A percentile compares a stretch with the other conserved stretches of the same genome.
Evolutionary conservation across 176 grass and related monocot species (phyloP).

Genomic region (Melocanna baccifera): DNA sequence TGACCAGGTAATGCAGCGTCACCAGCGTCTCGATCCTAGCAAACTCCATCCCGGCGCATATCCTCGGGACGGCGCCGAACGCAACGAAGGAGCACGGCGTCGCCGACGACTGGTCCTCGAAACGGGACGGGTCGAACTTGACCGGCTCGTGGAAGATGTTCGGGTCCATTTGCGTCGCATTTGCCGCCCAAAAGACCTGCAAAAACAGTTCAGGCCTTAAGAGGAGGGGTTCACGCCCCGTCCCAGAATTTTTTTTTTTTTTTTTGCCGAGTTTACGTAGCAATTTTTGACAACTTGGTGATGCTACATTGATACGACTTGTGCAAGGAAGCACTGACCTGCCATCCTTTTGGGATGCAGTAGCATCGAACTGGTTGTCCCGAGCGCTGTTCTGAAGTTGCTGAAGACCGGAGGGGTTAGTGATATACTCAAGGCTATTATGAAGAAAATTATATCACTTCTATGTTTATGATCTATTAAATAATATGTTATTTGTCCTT

Average conservation of each 20-base stretch:
- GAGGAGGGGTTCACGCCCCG: too few relatives aligned
- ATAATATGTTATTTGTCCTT: too few relatives aligned
- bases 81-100: slow-evolving; percentile 46
- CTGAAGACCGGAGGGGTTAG: too few relatives aligned
- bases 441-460: too few relatives aligned
- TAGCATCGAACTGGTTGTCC: slow-evolving; percentile 48
- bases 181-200: slow-evolving; percentile 44
- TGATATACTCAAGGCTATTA: too few relatives aligned
- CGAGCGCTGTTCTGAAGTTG: slow-evolving; percentile 25
- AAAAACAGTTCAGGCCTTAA: neutral
- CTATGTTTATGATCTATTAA: too few relatives aligned
- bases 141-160: slow-evolving; percentile 38
- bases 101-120: slow-evolving; percentile 14
- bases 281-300: neutral
- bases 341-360: slow-evolving; percentile 52
- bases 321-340: slow-evolving; percentile 7
- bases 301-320: neutral
- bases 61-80: slow-evolving; percentile 44
- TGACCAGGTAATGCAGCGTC: slow-evolving; percentile 37
- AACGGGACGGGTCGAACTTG: slow-evolving; percentile 46
- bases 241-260: too few relatives aligned
- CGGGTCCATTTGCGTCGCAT: slow-evolving; percentile 42
- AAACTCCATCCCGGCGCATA: slow-evolving; percentile 47
- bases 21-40: slow-evolving; percentile 55
- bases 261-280: neutral